Conservation (phyloP, 2,329 filamentous ascomycete species). For the Dothideomycetes sp. region DNA sequence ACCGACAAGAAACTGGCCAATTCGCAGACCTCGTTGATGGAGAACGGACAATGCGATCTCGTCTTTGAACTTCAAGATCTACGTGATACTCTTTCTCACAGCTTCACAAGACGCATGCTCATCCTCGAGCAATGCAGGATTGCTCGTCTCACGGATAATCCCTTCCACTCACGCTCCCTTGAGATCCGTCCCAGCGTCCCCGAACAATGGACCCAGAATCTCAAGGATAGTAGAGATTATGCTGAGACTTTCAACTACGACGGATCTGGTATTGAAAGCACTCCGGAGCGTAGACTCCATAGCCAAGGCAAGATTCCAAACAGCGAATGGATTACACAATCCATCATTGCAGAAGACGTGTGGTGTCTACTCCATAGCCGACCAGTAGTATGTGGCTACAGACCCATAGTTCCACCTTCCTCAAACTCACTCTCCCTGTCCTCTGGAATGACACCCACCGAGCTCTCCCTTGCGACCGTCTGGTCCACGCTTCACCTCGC, state of each 20-base stretch:
- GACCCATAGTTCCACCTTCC: slow-evolving; percentile 12
- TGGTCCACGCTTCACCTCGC: slow-evolving; percentile 6
- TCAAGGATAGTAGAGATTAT: slow-evolving; percentile 28
- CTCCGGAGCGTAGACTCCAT: slow-evolving; percentile 12
- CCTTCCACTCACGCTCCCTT: slow-evolving; percentile 6
- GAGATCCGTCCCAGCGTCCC: slow-evolving; percentile 17
- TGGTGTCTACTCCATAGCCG: slow-evolving; percentile 10
- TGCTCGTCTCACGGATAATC: slow-evolving; percentile 22
- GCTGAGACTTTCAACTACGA: slow-evolving; percentile 26
- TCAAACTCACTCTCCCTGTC: slow-evolving; percentile 7
- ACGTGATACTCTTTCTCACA: slow-evolving; percentile 21
- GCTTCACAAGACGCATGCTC: slow-evolving; percentile 24
- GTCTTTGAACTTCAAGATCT: slow-evolving; percentile 29
- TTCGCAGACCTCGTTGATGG: slow-evolving; percentile 23
- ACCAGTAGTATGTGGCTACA: slow-evolving; percentile 10
- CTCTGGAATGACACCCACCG: slow-evolving; percentile 4
- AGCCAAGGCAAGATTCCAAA: slow-evolving; percentile 17
- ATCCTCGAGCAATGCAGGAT: slow-evolving; percentile 26
- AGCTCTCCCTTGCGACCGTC: slow-evolving; percentile 5
- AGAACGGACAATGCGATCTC: slow-evolving; percentile 27
- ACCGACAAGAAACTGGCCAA: slow-evolving; percentile 27
- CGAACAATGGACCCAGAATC: slow-evolving; percentile 21
- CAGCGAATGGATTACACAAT: slow-evolving; percentile 16
- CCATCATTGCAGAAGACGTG: slow-evolving; percentile 16
- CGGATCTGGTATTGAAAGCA: slow-evolving; percentile 13